Evolutionary conservation across 1,284 basidiomycete genomes (phyloP), one percentile per base, ranked within the genome.

Genomic region (Ustilago trichophora): DNA sequence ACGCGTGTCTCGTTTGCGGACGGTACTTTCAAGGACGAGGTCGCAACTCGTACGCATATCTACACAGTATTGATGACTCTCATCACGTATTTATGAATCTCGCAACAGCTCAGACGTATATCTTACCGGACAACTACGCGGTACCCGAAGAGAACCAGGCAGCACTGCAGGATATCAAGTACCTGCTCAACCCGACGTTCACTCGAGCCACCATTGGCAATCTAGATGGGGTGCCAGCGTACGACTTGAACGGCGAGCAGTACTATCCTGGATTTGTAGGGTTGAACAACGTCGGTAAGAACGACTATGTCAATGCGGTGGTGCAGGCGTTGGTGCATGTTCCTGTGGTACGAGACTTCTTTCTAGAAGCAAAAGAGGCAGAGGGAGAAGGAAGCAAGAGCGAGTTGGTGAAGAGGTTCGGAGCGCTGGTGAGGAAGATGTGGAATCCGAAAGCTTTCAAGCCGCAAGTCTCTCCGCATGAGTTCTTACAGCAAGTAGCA

Each of bases 11-110:
- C 41, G 93, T 98, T 11, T 97, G 93, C 81, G 96, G 96, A 50
- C 97, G 96, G 83, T 98, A 98, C 83, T 98, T 97, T 78, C 96
- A 98, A 85, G 96, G 96, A 5, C 86, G 96, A 72, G 94, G 96
- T 16, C 88, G 89, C 65, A 91, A 87, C 37, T 94, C 92, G 46
- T 94, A 93, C 81, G 96, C 96, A 22, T 98, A 96, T 83, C 88
- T 93, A 11, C 96, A 99, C 83, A 91, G 93, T 32, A 96, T 99
- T 71, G 91, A 96, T 75, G 93, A 97, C 60, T 93, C 95, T 82
- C 95, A 98, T 82, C 93, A 97, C 75, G 96, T 98, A 42, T 99
- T 93, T 85, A 92, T 99, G 77, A 94, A 98, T 82, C 86, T 98
- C 15, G 89, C 91, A 68, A 92, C 92, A 3, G 89, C 90, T 56